Conservation (phyloP, 2,329 filamentous ascomycete genomes). For the Ascochyta viciae-villosae region DNA sequence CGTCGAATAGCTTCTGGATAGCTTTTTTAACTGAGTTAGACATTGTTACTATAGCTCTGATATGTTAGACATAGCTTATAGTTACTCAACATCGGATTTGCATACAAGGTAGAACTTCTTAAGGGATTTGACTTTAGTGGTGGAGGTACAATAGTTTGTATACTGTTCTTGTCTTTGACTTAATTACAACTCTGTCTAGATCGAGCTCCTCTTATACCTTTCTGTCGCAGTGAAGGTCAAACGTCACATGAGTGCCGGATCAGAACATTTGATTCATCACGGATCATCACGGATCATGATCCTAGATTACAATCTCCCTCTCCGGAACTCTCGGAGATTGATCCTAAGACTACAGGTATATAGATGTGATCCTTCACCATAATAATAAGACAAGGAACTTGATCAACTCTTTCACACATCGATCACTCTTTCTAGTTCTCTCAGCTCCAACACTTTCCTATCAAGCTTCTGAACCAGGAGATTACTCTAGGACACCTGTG, state of each 20-base stretch:
- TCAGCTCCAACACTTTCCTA: too few species aligned
- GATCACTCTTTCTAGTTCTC: too few species aligned
- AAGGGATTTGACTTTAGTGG: background rate
- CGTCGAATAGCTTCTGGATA: constrained; percentile 4
- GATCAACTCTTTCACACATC: too few species aligned
- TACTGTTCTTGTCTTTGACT: background rate
- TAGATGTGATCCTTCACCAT: too few species aligned
- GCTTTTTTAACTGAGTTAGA: constrained; percentile 5
- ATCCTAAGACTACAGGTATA: too few species aligned
- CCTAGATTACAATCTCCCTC: too few species aligned
- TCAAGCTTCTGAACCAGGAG: background rate
- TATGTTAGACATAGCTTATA: background rate
- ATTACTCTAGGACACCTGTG: background rate
- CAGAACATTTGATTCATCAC: too few species aligned
- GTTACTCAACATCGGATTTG: constrained; percentile 14
- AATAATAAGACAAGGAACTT: too few species aligned
- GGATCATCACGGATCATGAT: too few species aligned
- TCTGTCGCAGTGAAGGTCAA: too few species aligned
- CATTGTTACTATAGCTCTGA: constrained; percentile 3
- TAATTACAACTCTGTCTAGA: background rate
- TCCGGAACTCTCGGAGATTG: too few species aligned
- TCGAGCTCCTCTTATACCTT: background rate
- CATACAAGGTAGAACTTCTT: background rate
- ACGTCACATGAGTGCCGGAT: too few species aligned
- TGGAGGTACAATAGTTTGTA: background rate